phyloP scores from a whole-genome alignment of 441 rosid species.

The Daphne laureola region DNA sequence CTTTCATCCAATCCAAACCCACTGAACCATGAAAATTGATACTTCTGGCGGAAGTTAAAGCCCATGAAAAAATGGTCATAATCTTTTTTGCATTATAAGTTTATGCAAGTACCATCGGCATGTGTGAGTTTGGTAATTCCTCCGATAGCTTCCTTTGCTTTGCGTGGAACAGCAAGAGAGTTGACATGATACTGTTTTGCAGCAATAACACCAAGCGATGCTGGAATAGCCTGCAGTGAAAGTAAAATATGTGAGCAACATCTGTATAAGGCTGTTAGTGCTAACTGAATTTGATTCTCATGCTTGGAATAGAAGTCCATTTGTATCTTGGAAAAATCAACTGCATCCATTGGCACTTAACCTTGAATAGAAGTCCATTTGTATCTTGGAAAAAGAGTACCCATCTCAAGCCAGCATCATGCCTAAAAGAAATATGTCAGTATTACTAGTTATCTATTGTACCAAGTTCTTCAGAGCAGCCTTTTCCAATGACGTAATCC shows the following conservation, averaged over 20 bases:
- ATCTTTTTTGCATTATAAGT: too few relatives aligned
- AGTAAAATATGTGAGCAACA: slow-evolving; percentile 10
- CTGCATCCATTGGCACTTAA: slow-evolving; percentile 16
- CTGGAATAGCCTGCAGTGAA: slow-evolving; percentile 74
- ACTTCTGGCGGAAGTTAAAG: too few relatives aligned
- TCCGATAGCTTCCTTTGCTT: slow-evolving; percentile 93
- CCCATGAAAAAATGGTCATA: too few relatives aligned
- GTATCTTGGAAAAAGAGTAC: slow-evolving; percentile 91
- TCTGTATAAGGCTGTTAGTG: slow-evolving; percentile 6
- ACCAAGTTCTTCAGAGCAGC: not conserved
- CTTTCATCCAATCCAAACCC: too few relatives aligned
- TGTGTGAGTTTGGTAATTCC: slow-evolving; percentile 85
- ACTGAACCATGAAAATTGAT: too few relatives aligned
- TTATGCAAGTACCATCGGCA: slow-evolving; percentile 46
- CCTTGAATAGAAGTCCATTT: slow-evolving; percentile 92
- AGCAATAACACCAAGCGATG: slow-evolving; percentile 81
- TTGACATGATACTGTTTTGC: slow-evolving; percentile 71
- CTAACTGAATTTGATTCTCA: too few relatives aligned
- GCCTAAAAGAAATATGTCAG: slow-evolving; percentile 34
- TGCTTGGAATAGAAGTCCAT: too few relatives aligned
- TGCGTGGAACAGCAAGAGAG: slow-evolving; percentile 93
- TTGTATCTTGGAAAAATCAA: too few relatives aligned
- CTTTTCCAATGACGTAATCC: not conserved
- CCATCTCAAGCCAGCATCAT: slow-evolving; percentile 64
- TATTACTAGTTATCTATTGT: too few relatives aligned